Evolutionary conservation across 148 eudicot genomes (phyloP).

Genomic region (Diospyros lotus): DNA sequence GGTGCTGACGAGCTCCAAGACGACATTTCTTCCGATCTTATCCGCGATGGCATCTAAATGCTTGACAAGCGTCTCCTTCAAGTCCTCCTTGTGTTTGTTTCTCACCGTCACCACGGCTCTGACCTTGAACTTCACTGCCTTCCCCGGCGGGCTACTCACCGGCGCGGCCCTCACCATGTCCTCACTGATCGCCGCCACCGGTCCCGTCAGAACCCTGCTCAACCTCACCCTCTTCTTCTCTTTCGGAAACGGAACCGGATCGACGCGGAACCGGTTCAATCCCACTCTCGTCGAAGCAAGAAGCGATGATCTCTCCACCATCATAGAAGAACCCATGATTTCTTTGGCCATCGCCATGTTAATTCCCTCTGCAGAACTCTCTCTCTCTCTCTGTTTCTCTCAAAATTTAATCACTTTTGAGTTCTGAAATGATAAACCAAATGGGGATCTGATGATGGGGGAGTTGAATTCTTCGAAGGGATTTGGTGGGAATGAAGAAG

Average conservation of each 20-base stretch:
- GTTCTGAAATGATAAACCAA: too few relatives aligned
- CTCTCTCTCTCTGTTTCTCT: constrained; percentile 12
- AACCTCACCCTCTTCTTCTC: constrained; percentile 15
- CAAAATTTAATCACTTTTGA: too few relatives aligned
- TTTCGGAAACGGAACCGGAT: constrained; percentile 11
- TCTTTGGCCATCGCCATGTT: constrained; percentile 39
- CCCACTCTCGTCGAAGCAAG: constrained; percentile 22
- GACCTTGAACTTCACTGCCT: constrained; percentile 55
- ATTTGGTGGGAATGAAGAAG: too few relatives aligned
- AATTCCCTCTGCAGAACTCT: constrained; percentile 30
- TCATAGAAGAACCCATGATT: constrained; percentile 31
- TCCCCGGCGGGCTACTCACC: constrained; percentile 32
- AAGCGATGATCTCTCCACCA: constrained; percentile 28
- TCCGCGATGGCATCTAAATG: constrained; percentile 66
- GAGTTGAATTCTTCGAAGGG: too few relatives aligned
- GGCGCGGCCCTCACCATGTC: constrained; percentile 36
- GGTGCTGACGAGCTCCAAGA: constrained; percentile 61
- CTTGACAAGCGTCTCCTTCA: constrained; percentile 51
- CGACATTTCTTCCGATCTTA: constrained; percentile 70
- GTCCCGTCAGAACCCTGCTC: constrained; percentile 14
- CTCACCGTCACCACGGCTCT: constrained; percentile 84
- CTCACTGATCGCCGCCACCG: constrained; percentile 63
- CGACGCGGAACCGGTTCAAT: constrained; percentile 2
- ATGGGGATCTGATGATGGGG: too few relatives aligned
- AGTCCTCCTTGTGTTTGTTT: constrained; percentile 75